Percentiles rank a stretch among this genome's conserved stretches.
Conservation (phyloP, 192 early-diverging fungal genomes). For the Oehlia diaphana region DNA sequence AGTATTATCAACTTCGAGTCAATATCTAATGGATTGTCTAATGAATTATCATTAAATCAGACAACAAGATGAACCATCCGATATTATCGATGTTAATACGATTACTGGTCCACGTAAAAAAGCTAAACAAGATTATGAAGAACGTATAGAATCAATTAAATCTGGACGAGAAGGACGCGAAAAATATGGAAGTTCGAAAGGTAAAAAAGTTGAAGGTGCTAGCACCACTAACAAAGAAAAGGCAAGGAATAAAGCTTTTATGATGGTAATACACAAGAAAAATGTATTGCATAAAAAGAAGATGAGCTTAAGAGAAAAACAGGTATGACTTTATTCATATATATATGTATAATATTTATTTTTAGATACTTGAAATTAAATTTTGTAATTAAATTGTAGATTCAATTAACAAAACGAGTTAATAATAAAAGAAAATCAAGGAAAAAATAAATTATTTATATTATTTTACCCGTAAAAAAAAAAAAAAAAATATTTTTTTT, state of each 20-base stretch:
- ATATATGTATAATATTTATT: background rate
- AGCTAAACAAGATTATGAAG: slow-evolving; percentile 90
- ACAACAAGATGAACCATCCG: slow-evolving; percentile 14
- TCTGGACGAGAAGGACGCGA: slow-evolving; percentile 89
- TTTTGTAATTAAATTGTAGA: background rate
- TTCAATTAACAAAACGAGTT: background rate
- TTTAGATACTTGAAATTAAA: background rate
- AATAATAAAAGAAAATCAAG: background rate
- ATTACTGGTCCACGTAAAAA: slow-evolving; percentile 70
- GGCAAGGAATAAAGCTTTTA: slow-evolving; percentile 87
- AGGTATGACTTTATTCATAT: slow-evolving; percentile 34
- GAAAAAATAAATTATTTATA: background rate
- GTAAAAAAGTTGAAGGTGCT: slow-evolving; percentile 73
- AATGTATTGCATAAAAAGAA: slow-evolving; percentile 72
- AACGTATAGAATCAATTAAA: slow-evolving; percentile 83
- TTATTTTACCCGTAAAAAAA: no score
- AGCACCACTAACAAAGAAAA: slow-evolving; percentile 92
- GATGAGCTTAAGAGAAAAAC: slow-evolving; percentile 76
- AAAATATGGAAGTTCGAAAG: slow-evolving; percentile 87
- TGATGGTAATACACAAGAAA: slow-evolving; percentile 95
- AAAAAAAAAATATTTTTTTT: no score
- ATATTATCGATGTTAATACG: slow-evolving; percentile 41
- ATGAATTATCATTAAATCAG: background rate
- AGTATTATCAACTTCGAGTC: background rate
- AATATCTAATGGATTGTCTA: background rate